phyloP scores from a whole-genome alignment of 176 grass and related monocot species.

The Oryza rufipogon region DNA sequence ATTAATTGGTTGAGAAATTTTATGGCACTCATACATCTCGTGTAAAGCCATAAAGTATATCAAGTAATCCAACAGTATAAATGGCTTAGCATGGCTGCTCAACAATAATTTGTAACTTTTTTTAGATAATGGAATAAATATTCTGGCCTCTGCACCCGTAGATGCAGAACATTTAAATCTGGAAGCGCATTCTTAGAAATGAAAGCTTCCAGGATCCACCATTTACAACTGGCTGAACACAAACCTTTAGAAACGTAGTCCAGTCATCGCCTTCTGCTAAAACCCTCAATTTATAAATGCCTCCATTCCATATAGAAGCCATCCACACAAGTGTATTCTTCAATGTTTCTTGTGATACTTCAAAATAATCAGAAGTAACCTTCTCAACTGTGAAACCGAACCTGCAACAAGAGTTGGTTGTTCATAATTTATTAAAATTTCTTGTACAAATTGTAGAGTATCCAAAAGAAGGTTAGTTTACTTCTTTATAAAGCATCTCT shows the following conservation, averaged over 20 bases:
- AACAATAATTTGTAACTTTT: background rate
- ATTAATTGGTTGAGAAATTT: background rate
- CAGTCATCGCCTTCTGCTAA: constrained; percentile 82
- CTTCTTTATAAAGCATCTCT: constrained; percentile 27
- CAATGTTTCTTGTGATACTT: constrained; percentile 59
- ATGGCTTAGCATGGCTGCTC: constrained; percentile 11
- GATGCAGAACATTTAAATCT: background rate
- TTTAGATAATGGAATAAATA: too few species aligned
- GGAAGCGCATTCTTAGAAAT: constrained; percentile 12
- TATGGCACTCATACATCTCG: background rate
- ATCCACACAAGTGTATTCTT: constrained; percentile 48
- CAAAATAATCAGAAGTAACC: constrained; percentile 72
- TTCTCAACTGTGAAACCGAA: constrained; percentile 77
- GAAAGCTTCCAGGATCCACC: constrained; percentile 17
- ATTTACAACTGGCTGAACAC: constrained; percentile 38
- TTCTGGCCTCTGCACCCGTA: too few species aligned
- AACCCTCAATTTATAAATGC: constrained; percentile 64
- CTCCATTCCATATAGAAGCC: constrained; percentile 77
- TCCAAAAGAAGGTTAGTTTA: constrained; percentile 15
- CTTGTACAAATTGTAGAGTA: constrained; percentile 4
- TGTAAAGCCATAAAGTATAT: constrained; percentile 3
- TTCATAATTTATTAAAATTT: constrained; percentile 20
- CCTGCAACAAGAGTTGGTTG: constrained; percentile 53
- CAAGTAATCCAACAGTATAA: background rate
- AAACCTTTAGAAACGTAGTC: constrained; percentile 75